Conservation (phyloP, 176 grass and related monocot species). For the Cenchrus fungigraminus region DNA sequence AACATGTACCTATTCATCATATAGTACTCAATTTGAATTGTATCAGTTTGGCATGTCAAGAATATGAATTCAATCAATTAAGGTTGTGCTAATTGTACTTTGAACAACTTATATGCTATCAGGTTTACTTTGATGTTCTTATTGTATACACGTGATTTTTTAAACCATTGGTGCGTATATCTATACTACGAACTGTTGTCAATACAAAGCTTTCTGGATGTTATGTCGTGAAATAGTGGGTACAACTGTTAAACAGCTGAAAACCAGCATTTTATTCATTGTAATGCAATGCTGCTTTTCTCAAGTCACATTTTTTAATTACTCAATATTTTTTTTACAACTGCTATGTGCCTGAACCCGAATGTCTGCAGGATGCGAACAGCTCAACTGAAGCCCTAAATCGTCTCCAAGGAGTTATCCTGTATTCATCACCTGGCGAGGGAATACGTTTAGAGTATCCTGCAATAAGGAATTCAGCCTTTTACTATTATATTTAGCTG, state of each 20-base stretch:
- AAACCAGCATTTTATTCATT: background rate
- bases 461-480: background rate
- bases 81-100: background rate
- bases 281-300: background rate
- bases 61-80: background rate
- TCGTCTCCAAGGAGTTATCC: slow-evolving; percentile 81
- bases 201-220: background rate
- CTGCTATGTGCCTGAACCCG: background rate
- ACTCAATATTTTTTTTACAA: background rate
- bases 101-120: background rate
- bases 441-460: slow-evolving; percentile 99
- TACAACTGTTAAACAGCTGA: slow-evolving; percentile 3
- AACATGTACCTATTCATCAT: background rate
- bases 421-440: slow-evolving; percentile 74
- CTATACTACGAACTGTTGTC: background rate
- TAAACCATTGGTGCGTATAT: too few relatives aligned
- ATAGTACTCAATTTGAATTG: background rate
- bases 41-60: slow-evolving; percentile 20
- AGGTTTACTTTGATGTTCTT: slow-evolving; percentile 23
- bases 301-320: background rate
- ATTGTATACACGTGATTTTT: background rate
- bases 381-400: slow-evolving; percentile 81
- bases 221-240: slow-evolving; percentile 1
- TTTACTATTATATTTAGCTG: too few relatives aligned
- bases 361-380: slow-evolving; percentile 59